Base-by-base conservation (phyloP, 2,329 filamentous ascomycete genomes). In the Arachnopeziza araneosa region DNA sequence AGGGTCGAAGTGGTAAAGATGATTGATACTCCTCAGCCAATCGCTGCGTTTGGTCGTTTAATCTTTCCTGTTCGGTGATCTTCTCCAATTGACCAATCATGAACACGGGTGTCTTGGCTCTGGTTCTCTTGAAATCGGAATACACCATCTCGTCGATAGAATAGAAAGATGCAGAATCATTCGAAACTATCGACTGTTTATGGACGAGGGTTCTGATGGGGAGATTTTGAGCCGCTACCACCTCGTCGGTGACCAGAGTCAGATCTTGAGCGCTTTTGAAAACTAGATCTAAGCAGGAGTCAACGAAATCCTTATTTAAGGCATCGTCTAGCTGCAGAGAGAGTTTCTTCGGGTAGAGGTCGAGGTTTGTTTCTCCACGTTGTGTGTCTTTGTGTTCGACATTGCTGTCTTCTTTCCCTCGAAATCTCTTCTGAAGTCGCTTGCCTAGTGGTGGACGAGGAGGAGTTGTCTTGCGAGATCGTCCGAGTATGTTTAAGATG, bases 81-180 rank as follows among this genome's bases (percentile, higher is more conserved):
- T 54, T 44, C 62, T 71, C 69, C 4, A 70, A 60, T 56, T 71
- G 69, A 4, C 69, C 69, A 49, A 71, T 60, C 7, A 58, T 60
- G n/a, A 64, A 65, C 10, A 70, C 66, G 12, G 69, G 69, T 19
- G 69, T 70, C 56, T 71, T 71, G 21, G 64, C 61, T 58, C 64
- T 57, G 19, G 60, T 62, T 44, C 61, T 60, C 58, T 36, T 59
- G 24, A 52, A 55, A 22, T 19, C 48, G 26, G 51, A 17, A 26
- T 48, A 56, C 26, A n/a, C 26, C 58, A 57, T 62, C 10, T 44
- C 49, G 21, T 56, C 36, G 23, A 44, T 53, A 9, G 61, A 60
- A 36, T 60, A 63, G 52, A 53, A 50, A 52, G 63, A 64, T 19
- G 58, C 60, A 3, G 63, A 61, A 32, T 55, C 54, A 24, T 58